Base-by-base conservation (phyloP, 768 basidiomycete genomes). In the Calocybe gangraenosa region DNA sequence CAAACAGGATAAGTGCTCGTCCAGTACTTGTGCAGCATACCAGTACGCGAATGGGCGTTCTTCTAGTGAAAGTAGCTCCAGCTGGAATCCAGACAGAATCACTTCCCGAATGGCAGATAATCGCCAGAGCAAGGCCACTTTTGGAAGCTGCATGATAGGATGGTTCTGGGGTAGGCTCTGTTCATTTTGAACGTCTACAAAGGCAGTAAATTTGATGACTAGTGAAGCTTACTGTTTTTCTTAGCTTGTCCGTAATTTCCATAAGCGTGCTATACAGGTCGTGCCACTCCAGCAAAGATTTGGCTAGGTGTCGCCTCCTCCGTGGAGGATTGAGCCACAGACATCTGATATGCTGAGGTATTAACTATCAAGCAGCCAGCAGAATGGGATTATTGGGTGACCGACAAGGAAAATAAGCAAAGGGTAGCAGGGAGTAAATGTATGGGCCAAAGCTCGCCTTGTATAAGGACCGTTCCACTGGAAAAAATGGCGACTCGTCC, bases 11-110 rank as follows among this genome's bases (percentile, higher is more conserved):
- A 86, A 55, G 51, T 88, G 81, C 18, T 62, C 62, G 15, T 82
- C 77, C 1, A 84, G 64, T 2, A 89, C 72, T 35, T 74, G 71
- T 2, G 74, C 58, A 4, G 70, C 65, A 55, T 87, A 87, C 83
- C 87, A 90, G 62, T 91, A 90, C 2, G 87, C 83, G 49, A 88
- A 78, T 0, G 83, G 68, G 25, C 68, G 75, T 56, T 92, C 90
- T 34, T 84, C 76, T 0, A 71, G 61, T 17, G 77, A 69, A 54
- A 90, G 88, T 6, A 92, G 61, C 36, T 87, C 84, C 17, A 90
- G 62, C 59, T 91, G 87, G 50, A 87, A 85, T 2, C 86, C 90
- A 1, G 87, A 82, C 35, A 84, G 66, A 3, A 90, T 61, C 11
- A 92, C 69, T 51, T 92, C 87, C 31, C 79, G 74, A 2, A 87